These are phyloP conservation scores for Stevia rebaudiana DNA, from an alignment of 140 eudicot genomes.

Conservation along the genomic window DNA sequence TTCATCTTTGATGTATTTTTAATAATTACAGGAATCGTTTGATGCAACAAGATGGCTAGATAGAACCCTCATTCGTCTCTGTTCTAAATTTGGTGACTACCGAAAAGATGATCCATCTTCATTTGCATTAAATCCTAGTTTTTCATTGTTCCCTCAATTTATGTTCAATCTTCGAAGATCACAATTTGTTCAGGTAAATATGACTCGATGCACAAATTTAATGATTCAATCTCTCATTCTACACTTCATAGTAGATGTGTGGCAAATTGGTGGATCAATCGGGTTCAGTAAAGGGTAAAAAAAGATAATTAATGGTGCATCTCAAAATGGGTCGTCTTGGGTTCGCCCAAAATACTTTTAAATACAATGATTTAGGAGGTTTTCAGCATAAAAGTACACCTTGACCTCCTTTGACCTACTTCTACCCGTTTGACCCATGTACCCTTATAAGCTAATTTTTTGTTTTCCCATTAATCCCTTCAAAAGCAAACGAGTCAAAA, in stretches of 20 bases:
- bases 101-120: slow-evolving; percentile 95
- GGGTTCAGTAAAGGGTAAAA: not conserved
- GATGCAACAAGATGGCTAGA: slow-evolving; percentile 99
- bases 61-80: slow-evolving; percentile 82
- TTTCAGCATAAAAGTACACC: not conserved
- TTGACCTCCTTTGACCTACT: not conserved
- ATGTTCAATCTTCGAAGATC: slow-evolving; percentile 96
- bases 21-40: slow-evolving; percentile 63
- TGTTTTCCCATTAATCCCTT: not conserved
- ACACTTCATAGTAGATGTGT: not conserved
- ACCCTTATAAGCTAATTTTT: not conserved
- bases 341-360: not conserved
- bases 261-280: not conserved
- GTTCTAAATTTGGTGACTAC: slow-evolving; percentile 92
- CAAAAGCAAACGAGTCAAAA: not conserved
- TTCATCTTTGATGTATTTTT: not conserved
- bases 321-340: not conserved
- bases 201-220: not conserved
- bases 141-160: slow-evolving; percentile 90
- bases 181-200: slow-evolving; percentile 87
- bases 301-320: not conserved
- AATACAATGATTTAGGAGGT: not conserved
- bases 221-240: not conserved
- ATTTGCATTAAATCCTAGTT: slow-evolving; percentile 79
- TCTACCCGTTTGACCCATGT: not conserved